These are phyloP conservation scores for Fulvia fulva DNA, from an alignment of 2,329 filamentous ascomycete genomes.

Conservation along the genomic window DNA sequence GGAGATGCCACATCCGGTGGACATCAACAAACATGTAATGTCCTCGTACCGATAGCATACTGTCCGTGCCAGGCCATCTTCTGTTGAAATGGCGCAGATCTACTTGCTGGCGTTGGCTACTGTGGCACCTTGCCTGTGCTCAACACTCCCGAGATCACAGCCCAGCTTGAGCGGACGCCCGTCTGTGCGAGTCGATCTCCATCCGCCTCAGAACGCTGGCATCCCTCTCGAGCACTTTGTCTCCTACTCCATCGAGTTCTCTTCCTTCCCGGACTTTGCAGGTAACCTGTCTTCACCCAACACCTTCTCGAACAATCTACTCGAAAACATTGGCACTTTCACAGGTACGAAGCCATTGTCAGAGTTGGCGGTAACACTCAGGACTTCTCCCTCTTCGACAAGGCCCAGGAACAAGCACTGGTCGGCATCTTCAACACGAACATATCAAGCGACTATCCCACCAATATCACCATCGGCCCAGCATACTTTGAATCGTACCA, in stretches of 20 bases:
- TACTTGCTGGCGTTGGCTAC: background rate
- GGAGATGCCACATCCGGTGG: background rate
- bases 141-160: background rate
- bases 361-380: slow-evolving; percentile 66
- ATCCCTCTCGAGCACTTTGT: slow-evolving; percentile 45
- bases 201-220: slow-evolving; percentile 47
- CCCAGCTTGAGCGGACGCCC: background rate
- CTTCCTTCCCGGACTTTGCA: slow-evolving; percentile 52
- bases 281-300: slow-evolving; percentile 56
- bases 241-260: slow-evolving; percentile 51
- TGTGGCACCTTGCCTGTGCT: background rate
- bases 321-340: slow-evolving; percentile 54
- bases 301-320: slow-evolving; percentile 56
- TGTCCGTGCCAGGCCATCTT: background rate
- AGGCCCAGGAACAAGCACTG: slow-evolving; percentile 47
- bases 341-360: slow-evolving; percentile 56
- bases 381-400: slow-evolving; percentile 60
- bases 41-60: background rate
- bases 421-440: slow-evolving; percentile 54
- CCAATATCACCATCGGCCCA: slow-evolving; percentile 57
- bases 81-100: background rate
- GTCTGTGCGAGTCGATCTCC: background rate
- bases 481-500: slow-evolving; percentile 61
- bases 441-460: slow-evolving; percentile 57
- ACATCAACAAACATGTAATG: background rate